Evolutionary conservation across 2,329 filamentous ascomycete genomes (phyloP).

Genomic region (Colletotrichum euphorbiae): DNA sequence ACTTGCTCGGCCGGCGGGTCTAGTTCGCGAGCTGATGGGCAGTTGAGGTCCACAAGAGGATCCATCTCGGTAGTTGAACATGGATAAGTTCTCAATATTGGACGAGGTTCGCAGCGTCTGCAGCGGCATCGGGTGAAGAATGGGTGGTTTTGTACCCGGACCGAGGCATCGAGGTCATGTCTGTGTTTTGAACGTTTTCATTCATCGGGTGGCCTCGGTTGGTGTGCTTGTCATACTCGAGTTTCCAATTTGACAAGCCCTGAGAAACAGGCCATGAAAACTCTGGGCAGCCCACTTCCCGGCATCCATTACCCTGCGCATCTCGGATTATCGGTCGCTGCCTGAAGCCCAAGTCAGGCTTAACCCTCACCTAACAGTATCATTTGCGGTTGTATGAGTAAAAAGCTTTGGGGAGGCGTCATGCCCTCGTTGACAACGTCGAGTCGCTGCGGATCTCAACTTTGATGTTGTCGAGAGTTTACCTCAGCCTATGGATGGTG

Average conservation of each 20-base stretch:
- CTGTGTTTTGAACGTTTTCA: not conserved
- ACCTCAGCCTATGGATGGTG: too few relatives aligned
- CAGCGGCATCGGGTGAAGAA: not conserved
- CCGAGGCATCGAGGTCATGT: not conserved
- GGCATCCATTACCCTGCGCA: too few relatives aligned
- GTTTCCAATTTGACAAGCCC: not conserved
- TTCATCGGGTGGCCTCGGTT: not conserved
- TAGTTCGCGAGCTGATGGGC: not conserved
- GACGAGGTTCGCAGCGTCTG: not conserved
- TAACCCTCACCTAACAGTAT: not conserved
- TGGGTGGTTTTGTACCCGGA: not conserved
- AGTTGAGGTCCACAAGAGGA: not conserved
- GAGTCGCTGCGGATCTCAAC: too few relatives aligned
- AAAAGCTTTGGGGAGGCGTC: too few relatives aligned
- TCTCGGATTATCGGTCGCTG: not conserved
- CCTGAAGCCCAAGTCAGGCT: not conserved
- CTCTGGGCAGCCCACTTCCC: too few relatives aligned
- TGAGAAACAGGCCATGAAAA: too few relatives aligned
- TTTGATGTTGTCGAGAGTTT: too few relatives aligned
- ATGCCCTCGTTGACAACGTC: too few relatives aligned
- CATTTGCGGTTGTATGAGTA: too few relatives aligned
- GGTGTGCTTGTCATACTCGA: not conserved
- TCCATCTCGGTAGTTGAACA: constrained; percentile 6
- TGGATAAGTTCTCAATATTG: not conserved
- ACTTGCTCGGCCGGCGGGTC: not conserved